Base-by-base conservation (phyloP, 768 basidiomycete genomes). In the Kwoniella sp. region DNA sequence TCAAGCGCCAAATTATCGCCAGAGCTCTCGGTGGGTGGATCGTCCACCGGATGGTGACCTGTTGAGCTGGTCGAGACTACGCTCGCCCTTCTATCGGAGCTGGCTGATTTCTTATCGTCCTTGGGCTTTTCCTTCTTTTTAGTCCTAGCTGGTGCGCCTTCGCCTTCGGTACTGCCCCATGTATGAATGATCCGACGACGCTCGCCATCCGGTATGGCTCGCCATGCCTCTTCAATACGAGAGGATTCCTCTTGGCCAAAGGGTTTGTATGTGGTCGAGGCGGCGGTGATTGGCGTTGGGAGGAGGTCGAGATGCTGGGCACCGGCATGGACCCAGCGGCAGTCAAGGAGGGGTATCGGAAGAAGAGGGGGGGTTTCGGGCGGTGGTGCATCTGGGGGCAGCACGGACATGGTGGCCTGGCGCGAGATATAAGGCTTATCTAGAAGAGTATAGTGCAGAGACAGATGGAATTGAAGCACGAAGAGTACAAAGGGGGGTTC, bases 271-370 rank as follows among this genome's bases (percentile, higher is more conserved):
- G 71, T 57, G 7, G 75, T 73, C 6, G 74, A 70, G 25, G 72
- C 56, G 25, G 72, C 36, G 3, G 78, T 78, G 29, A 80, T 72
- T 7, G 78, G 78, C 27, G 65, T 76, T 2, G 76, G 65, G 1
- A 73, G 71, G 3, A 80, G 70, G 62, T 74, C 71, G 30, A 80
- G 71, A 53, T 77, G 69, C 59, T 77, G 75, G 4, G 78, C 70
- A 1, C 78, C 78, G 15, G 74, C 75, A 58, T 80, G 78, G 19
- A 77, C 71, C 78, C 78, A 80, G 19, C 74, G 56, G 25, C 56
- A 25, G 46, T 74, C 73, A 12, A 74, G 65, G 9, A 44, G 22
- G 4, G 75, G 75, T 3, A 67, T 60, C 4, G 74, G 70, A 19
- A 77, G 60, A 12, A 73, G 53, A 4, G 61, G 61, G 4, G 61